Evolutionary conservation across 1,139 yeast species (phyloP), one percentile per base, ranked within the genome.

Genomic region (Nakaseomyces sp.): DNA sequence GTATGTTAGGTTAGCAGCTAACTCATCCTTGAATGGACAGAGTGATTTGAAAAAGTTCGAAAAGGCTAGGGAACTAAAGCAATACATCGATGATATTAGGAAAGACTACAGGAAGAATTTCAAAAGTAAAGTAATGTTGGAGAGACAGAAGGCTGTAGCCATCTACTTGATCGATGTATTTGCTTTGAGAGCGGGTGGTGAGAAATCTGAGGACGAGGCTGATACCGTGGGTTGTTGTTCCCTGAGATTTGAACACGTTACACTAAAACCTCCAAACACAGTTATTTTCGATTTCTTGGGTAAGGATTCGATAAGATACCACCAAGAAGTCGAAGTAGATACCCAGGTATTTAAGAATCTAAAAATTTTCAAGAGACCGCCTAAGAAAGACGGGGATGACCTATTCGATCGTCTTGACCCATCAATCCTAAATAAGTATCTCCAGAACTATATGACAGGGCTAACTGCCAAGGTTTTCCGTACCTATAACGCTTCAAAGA

Each of bases 201-300:
- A 91, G 66, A 89, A 89, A 63, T 86, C 93, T 16, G 97, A 89
- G 8, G 97, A 91, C 57, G 96, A 89, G 61, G 97, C 97, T 2
- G 98, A 91, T 63, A 89, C 98, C 1, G 98, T 89, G 37, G 98
- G 98, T 37, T 89, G 98, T 67, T 89, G 97, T 66, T 89, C 97
- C 1, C 72, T 89, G 52, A 70, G 97, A 56, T 89, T 70, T 57
- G 97, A 89, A 61, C 97, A 89, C 64, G 76, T 89, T 38, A 82
- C 93, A 1, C 70, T 89, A 48, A 77, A 77, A 54, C 95, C 95
- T 1, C 96, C 96, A 8, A 79, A 79, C 55, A 82, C 74, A n/a
- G 96, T 89, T 16, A 75, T 84, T n/a, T 88, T 89, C 67, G 97
- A 89, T 63, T 89, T 89, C 61, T 70, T 89, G 53, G 98, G 98